Percentiles rank a stretch among this genome's conserved stretches.
Conservation (phyloP, 768 basidiomycete genomes). For the Dioszegia aurantiaca region DNA sequence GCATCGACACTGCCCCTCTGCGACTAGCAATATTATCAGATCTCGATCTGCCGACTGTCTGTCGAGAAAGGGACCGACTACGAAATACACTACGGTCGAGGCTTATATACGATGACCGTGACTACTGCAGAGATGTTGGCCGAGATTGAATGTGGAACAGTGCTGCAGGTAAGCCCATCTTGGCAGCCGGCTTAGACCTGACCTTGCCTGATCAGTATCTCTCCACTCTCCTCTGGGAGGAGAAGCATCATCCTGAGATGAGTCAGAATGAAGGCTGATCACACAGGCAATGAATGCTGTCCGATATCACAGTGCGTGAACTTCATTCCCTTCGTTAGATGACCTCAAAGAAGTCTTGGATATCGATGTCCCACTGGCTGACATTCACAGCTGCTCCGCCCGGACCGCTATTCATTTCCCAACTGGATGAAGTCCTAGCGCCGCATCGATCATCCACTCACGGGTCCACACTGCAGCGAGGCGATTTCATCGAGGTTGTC, state of each 20-base stretch:
- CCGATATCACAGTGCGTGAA: conserved; percentile 30
- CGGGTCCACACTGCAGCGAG: conserved; percentile 35
- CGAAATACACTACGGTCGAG: too few relatives aligned
- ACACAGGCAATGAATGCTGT: conserved; percentile 26
- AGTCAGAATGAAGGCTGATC: background rate
- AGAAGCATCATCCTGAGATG: background rate
- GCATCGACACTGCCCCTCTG: too few relatives aligned
- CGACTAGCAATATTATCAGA: too few relatives aligned
- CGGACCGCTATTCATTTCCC: conserved; percentile 36
- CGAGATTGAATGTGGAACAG: conserved; percentile 32
- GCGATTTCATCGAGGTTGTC: conserved; percentile 40
- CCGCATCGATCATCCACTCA: conserved; percentile 25
- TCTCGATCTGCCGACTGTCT: too few relatives aligned
- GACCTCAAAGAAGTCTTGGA: background rate
- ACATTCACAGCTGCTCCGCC: conserved; percentile 29
- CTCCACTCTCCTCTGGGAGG: too few relatives aligned
- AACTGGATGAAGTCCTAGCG: conserved; percentile 31
- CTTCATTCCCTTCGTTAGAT: background rate
- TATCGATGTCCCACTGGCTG: too few relatives aligned
- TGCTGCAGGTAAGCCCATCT: conserved; percentile 30
- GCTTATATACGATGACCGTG: background rate
- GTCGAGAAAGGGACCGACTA: too few relatives aligned
- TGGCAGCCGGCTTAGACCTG: too few relatives aligned
- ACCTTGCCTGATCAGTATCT: too few relatives aligned
- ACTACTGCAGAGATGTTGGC: conserved; percentile 20